Evolutionary conservation across 345 rosid genomes (phyloP), one percentile per base, ranked within the genome.

Genomic region (Ricinus communis): DNA sequence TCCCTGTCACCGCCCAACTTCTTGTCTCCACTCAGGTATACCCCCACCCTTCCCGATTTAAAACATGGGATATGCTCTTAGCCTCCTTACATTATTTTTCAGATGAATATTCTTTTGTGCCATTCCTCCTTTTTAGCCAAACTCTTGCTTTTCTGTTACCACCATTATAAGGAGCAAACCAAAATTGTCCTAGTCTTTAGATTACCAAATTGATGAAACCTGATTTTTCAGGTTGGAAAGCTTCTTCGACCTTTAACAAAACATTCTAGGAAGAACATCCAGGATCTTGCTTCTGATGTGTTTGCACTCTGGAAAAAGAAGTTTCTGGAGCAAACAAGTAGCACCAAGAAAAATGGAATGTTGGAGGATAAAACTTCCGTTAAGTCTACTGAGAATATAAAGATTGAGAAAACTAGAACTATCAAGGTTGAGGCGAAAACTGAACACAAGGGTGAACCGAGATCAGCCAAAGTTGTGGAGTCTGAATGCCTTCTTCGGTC

Each of bases 11-110:
- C 71, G 8, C 31, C 49, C 71, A 66, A 31, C 13, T 60, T 25
- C 71, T 70, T 16, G 74, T 76, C 61, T 69, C 74, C 46, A 70
- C 59, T 50, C 74, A 70, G 74, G 74, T 69, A 33, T n/a, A n/a
- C n/a, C n/a, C n/a, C n/a, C n/a, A n/a, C n/a, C n/a, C n/a, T n/a
- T n/a, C n/a, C n/a, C n/a, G n/a, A n/a, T n/a, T n/a, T n/a, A n/a
- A n/a, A n/a, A n/a, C n/a, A n/a, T n/a, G n/a, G n/a, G n/a, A n/a
- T n/a, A n/a, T n/a, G n/a, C n/a, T n/a, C n/a, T n/a, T n/a, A n/a
- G n/a, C n/a, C n/a, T n/a, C n/a, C n/a, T n/a, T n/a, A n/a, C n/a
- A n/a, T n/a, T n/a, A n/a, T n/a, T n/a, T n/a, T n/a, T n/a, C n/a
- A n/a, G n/a, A n/a, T n/a, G n/a, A n/a, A n/a, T n/a, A n/a, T n/a